phyloP scores from a whole-genome alignment of 768 basidiomycete genomes.

The Leccinum rimulosum region DNA sequence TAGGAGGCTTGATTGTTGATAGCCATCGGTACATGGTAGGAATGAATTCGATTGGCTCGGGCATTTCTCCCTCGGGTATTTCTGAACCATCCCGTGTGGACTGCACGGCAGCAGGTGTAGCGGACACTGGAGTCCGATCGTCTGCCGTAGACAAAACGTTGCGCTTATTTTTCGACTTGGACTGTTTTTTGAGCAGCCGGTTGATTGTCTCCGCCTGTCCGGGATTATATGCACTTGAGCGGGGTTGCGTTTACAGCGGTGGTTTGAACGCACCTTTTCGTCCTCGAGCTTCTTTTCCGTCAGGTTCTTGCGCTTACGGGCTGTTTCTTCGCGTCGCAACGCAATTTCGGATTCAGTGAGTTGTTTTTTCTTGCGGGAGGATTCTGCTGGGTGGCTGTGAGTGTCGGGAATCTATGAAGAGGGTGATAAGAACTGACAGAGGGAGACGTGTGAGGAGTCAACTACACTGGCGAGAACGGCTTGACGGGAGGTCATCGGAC shows the following conservation, averaged over 20 bases:
- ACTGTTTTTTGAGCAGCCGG: slow-evolving; percentile 82
- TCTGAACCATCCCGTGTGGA: slow-evolving; percentile 32
- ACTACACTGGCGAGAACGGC: slow-evolving; percentile 71
- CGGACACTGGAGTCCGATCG: slow-evolving; percentile 38
- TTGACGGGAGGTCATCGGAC: slow-evolving; percentile 58
- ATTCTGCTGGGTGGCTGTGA: slow-evolving; percentile 5
- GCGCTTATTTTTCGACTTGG: slow-evolving; percentile 61
- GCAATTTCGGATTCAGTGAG: slow-evolving; percentile 73
- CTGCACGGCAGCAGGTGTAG: slow-evolving; percentile 27
- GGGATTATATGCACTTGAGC: neutral
- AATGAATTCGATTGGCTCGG: slow-evolving; percentile 36
- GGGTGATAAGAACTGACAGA: slow-evolving; percentile 37
- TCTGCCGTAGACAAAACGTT: slow-evolving; percentile 48
- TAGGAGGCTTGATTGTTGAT: slow-evolving; percentile 45
- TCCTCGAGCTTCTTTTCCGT: slow-evolving; percentile 16
- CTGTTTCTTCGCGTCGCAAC: slow-evolving; percentile 74
- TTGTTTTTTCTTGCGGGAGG: slow-evolving; percentile 47
- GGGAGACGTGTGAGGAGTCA: slow-evolving; percentile 65
- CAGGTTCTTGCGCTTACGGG: slow-evolving; percentile 76
- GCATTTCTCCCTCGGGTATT: slow-evolving; percentile 39
- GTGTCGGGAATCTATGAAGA: neutral
- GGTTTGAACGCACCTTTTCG: slow-evolving; percentile 47
- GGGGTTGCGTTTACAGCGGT: neutral
- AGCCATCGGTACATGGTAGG: slow-evolving; percentile 75
- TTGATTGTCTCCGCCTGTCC: slow-evolving; percentile 83